Evolutionary conservation across 2,329 filamentous ascomycete species (phyloP).

Genomic region (Verticillium klebahnii): DNA sequence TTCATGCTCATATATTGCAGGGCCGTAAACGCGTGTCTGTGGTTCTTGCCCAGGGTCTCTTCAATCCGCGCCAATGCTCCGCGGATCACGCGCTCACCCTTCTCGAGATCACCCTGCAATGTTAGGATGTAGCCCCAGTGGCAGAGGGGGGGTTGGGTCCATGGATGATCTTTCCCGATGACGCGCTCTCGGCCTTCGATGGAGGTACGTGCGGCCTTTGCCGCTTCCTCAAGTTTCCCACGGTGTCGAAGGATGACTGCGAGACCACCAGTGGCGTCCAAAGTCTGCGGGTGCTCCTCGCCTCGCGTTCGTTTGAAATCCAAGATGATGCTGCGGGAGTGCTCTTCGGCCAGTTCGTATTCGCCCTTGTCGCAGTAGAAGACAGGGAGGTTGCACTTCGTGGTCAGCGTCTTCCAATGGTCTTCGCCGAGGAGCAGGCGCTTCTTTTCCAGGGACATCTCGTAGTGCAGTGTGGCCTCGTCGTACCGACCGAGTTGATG

Average conservation of each 20-base stretch:
- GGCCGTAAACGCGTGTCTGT: neutral
- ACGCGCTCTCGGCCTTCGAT: neutral
- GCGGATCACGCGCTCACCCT: neutral
- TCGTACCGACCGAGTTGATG: neutral
- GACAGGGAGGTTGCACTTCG: slow-evolving; percentile 1
- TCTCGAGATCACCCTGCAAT: neutral
- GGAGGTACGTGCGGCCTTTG: slow-evolving; percentile 1
- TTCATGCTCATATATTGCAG: neutral
- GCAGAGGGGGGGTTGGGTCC: neutral
- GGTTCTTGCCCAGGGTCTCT: neutral
- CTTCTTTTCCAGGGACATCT: neutral
- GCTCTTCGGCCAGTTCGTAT: neutral
- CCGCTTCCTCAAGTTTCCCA: neutral
- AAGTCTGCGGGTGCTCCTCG: neutral
- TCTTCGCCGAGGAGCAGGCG: neutral
- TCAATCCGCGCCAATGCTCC: neutral
- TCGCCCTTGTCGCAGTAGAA: slow-evolving; percentile 2
- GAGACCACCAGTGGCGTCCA: neutral
- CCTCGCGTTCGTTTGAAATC: neutral
- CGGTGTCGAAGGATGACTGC: neutral
- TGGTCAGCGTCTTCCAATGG: slow-evolving; percentile 1
- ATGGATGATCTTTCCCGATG: neutral
- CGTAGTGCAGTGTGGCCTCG: neutral
- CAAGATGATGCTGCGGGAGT: slow-evolving; percentile 1
- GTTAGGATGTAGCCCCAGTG: slow-evolving; percentile 1